Evolutionary conservation across 371 early-diverging fungal genomes (phyloP).

Genomic region (Mortierella sp.): DNA sequence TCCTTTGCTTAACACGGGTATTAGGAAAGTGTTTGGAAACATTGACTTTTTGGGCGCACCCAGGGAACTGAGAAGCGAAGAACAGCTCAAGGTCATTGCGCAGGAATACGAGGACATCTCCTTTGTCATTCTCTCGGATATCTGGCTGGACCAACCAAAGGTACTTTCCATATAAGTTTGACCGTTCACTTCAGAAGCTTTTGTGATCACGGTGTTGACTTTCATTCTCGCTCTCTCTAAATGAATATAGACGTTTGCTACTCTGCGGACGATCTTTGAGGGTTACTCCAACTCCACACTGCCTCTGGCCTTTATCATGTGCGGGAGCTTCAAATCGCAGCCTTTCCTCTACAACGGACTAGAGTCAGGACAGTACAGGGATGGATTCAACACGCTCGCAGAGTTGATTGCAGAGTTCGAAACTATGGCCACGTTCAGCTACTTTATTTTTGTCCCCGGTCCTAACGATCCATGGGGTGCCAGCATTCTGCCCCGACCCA

Average conservation of each 20-base stretch:
- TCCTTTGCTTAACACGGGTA: neutral
- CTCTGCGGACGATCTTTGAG: slow-evolving; percentile 75
- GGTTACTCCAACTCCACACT: slow-evolving; percentile 72
- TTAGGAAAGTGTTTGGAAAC: slow-evolving; percentile 63
- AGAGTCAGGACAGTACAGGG: slow-evolving; percentile 67
- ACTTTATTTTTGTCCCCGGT: slow-evolving; percentile 93
- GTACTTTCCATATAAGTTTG: slow-evolving; percentile 55
- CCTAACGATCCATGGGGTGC: slow-evolving; percentile 86
- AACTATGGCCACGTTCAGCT: slow-evolving; percentile 70
- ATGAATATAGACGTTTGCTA: slow-evolving; percentile 61
- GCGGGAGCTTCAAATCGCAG: slow-evolving; percentile 88
- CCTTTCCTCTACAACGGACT: slow-evolving; percentile 73
- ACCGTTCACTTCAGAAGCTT: neutral
- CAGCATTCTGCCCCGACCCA: slow-evolving; percentile 78
- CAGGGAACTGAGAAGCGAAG: slow-evolving; percentile 64
- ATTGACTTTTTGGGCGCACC: slow-evolving; percentile 73
- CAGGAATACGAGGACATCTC: slow-evolving; percentile 72
- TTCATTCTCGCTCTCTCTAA: neutral
- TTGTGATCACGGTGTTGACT: neutral
- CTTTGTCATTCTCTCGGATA: slow-evolving; percentile 86
- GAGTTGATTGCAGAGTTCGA: slow-evolving; percentile 83
- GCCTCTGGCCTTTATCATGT: slow-evolving; percentile 88
- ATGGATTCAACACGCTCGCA: slow-evolving; percentile 78
- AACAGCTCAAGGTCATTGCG: slow-evolving; percentile 44
- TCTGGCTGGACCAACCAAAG: slow-evolving; percentile 87